Conservation (phyloP, 768 basidiomycete genomes). For the Suillus americanus region DNA sequence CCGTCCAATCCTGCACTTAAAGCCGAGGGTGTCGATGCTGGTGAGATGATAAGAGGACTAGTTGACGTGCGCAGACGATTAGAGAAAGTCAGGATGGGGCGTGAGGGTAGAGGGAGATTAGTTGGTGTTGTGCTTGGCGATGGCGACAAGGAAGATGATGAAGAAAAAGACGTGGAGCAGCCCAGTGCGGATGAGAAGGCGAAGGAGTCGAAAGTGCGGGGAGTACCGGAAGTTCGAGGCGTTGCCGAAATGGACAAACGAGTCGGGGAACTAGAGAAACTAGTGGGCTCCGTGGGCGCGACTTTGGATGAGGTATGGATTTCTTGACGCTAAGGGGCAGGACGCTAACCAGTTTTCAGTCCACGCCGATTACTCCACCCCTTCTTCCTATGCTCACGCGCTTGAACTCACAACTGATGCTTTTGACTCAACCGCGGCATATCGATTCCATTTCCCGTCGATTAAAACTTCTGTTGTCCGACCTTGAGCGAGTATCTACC, state of each 20-base stretch:
- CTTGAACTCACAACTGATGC: constrained; percentile 80
- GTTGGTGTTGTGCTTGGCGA: constrained; percentile 54
- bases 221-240: constrained; percentile 42
- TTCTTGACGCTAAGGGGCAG: background rate
- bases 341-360: constrained; percentile 34
- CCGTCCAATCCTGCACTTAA: constrained; percentile 70
- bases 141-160: constrained; percentile 11
- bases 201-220: constrained; percentile 10
- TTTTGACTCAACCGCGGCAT: constrained; percentile 94
- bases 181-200: constrained; percentile 12
- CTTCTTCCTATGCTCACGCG: constrained; percentile 80
- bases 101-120: constrained; percentile 64
- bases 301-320: constrained; percentile 75
- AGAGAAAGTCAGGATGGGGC: constrained; percentile 62
- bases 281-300: constrained; percentile 80
- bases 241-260: constrained; percentile 81
- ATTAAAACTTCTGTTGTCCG: constrained; percentile 87
- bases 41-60: constrained; percentile 72
- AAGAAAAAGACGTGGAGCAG: constrained; percentile 7
- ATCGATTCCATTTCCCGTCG: constrained; percentile 94
- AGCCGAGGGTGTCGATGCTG: constrained; percentile 67
- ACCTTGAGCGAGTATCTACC: constrained; percentile 79
- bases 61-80: constrained; percentile 72
- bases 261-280: constrained; percentile 77
- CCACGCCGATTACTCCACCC: constrained; percentile 72